Base-by-base conservation (phyloP, 164 flowering plant species). In the Macadamia tetraphylla region DNA sequence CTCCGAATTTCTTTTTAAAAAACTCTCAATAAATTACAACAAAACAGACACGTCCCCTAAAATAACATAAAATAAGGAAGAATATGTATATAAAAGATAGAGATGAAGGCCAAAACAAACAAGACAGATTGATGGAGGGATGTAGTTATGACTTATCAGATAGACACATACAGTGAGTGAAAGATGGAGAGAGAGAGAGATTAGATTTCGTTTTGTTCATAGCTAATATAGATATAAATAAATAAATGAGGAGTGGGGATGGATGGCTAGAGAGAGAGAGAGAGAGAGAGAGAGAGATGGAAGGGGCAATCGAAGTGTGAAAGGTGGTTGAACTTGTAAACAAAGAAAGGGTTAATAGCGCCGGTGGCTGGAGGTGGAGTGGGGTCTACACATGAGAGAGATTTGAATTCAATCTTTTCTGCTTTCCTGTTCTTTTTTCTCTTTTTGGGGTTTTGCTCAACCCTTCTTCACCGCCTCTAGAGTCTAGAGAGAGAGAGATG, bases 271-370 rank as follows among this genome's bases (percentile, higher is more conserved):
- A 42, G 44, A 53, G 43, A 12, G 17, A 6, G 9, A 32, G 51
- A 57, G 52, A 17, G 65, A 23, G 56, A 14, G 67, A 61, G 59
- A 60, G 66, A 44, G 62, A 71, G 17, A 67, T 44, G 61, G 63
- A 44, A 60, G 71, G 44, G 67, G 23, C 23, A 23, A 23, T 23
- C 29, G 70, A n/a, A 53, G 49, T 35, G 40, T 35, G 40, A 35
- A 2, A 68, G 31, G 63, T 62, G 74, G 83, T 71, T 75, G 79
- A 81, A 82, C 85, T 81, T 81, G 67, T 77, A 83, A 81, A 83
- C 74, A 68, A 80, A 80, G 82, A 73, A 71, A 81, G 76, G 81
- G 67, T 70, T 55, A 68, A 70, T 65, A 69, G 77, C 75, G 81
- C 78, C 77, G 82, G 78, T 75, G 79, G 78, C 61, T 76, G 72